Conservation (phyloP, 345 rosid genomes). For the Eucalyptus sp. region DNA sequence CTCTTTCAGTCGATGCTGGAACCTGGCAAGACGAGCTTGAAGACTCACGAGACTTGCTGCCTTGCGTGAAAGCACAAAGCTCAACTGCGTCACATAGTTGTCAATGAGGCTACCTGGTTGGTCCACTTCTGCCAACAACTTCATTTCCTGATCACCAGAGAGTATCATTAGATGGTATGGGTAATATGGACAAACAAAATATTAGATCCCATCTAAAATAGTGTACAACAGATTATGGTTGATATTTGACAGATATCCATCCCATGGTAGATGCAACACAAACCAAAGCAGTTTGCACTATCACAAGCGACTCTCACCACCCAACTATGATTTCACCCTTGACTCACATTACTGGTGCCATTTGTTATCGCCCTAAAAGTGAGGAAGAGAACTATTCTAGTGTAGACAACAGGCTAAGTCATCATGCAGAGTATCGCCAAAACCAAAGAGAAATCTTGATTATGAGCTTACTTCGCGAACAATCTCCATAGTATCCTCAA, state of each 20-base stretch:
- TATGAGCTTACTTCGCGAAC: constrained; percentile 74
- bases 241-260: background rate
- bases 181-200: background rate
- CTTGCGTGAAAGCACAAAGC: constrained; percentile 90
- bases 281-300: background rate
- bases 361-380: background rate
- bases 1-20: constrained; percentile 92
- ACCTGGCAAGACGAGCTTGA: constrained; percentile 92
- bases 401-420: background rate
- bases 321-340: background rate
- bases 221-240: background rate
- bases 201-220: background rate
- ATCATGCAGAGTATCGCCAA: background rate
- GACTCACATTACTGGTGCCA: background rate
- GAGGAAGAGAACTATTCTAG: background rate
- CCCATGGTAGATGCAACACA: background rate
- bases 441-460: background rate
- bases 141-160: constrained; percentile 68
- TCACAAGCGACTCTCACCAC: background rate
- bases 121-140: constrained; percentile 84
- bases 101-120: constrained; percentile 95
- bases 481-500: constrained; percentile 98
- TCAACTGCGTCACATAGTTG: constrained; percentile 80
- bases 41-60: constrained; percentile 89
- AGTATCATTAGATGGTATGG: no score